Base-by-base conservation (phyloP, 2,329 filamentous ascomycete species). In the Rhytidhysteron rufulum region DNA sequence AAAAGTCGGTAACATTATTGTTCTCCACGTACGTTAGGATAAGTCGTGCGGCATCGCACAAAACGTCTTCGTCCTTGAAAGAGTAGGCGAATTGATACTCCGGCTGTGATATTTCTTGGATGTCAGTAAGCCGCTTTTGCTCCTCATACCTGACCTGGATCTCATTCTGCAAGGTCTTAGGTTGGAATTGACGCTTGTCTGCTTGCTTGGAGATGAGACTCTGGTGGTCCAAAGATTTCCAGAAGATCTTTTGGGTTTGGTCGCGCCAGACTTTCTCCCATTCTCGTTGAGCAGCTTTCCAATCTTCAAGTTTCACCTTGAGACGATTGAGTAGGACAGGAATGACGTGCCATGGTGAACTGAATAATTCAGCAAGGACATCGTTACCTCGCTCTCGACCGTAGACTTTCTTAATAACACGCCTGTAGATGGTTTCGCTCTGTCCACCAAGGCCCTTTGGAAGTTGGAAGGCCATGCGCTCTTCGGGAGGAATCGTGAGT, bases 231-330 rank as follows among this genome's bases (percentile, higher is more conserved):
- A 98, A 80, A 63, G 89, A 95, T 71, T 89, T 94, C 69, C 94
- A 87, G 67, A 96, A 95, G 72, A 95, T 91, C 57, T 86, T 84
- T 60, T 95, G 86, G 18, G 91, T 97, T 69, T 97, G 93, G 36
- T 88, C 84, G 48, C 93, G 88, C 93, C 93, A 98, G 6, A 98
- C 89, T 68, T 96, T 96, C 66, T 97, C 90, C 93, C 93, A 98
- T 62, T 98, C 94, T 22, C 93, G 88, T 74, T 87, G 90, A 5
- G 88, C 91, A 52, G 94, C 90, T 49, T 95, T 88, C 93, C 93
- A 98, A 57, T 97, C 90, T 65, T 98, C 93, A 32, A 94, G 84
- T 63, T 97, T 96, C 57, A 94, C 88, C 70, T 97, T 97, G 53
- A 98, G 77, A 10, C 93, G 81, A 37, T 87, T 85, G 44, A 98